Percentiles rank a stretch among this genome's conserved stretches.
phyloP scores from a whole-genome alignment of 805 yeast genomes.

The Lipomyces anomalus region DNA sequence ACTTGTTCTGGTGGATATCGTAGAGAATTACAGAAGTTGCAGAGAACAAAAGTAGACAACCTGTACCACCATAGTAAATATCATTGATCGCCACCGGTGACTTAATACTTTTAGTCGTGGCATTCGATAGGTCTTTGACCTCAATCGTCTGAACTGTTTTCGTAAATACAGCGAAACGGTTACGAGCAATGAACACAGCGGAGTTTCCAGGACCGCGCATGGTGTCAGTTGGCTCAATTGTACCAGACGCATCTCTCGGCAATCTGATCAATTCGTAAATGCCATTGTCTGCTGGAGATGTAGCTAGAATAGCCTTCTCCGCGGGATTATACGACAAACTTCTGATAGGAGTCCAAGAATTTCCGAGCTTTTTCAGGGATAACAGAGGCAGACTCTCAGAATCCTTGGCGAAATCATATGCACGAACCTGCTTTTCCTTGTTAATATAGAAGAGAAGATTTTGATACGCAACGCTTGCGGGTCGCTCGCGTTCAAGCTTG shows the following conservation, averaged over 20 bases:
- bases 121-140: slow-evolving; percentile 75
- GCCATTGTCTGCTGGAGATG: slow-evolving; percentile 57
- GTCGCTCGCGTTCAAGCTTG: slow-evolving; percentile 95
- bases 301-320: slow-evolving; percentile 78
- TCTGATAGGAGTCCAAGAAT: slow-evolving; percentile 79
- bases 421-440: slow-evolving; percentile 78
- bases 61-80: slow-evolving; percentile 65
- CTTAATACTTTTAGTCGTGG: slow-evolving; percentile 74
- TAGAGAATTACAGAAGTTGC: slow-evolving; percentile 66
- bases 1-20: slow-evolving; percentile 90
- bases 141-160: slow-evolving; percentile 62
- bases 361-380: slow-evolving; percentile 77
- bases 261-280: slow-evolving; percentile 68
- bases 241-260: slow-evolving; percentile 85
- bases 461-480: slow-evolving; percentile 72
- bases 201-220: slow-evolving; percentile 74
- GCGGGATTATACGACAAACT: slow-evolving; percentile 86
- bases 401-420: slow-evolving; percentile 61
- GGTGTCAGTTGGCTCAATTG: slow-evolving; percentile 83
- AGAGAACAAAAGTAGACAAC: slow-evolving; percentile 72
- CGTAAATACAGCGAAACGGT: slow-evolving; percentile 79
- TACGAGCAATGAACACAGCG: slow-evolving; percentile 90
- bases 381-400: slow-evolving; percentile 70
- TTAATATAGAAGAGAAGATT: slow-evolving; percentile 72
- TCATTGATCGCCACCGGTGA: slow-evolving; percentile 52